Evolutionary conservation across 805 yeast genomes (phyloP).

Genomic region (Sugiyamaella marilandica): DNA sequence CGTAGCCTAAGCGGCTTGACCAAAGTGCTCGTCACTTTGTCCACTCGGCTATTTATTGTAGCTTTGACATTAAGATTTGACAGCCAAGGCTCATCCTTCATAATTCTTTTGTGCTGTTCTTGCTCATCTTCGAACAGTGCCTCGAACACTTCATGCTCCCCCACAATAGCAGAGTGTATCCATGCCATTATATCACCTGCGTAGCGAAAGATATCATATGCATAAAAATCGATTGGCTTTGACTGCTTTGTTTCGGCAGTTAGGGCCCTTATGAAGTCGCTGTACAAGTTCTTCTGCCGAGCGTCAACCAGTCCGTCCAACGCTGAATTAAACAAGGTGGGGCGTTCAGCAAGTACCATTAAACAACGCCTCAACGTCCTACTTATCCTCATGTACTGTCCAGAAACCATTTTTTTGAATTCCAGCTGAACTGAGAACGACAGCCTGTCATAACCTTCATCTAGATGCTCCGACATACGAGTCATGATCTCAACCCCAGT

Average conservation of each 20-base stretch:
- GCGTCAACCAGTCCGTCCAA: conserved; percentile 59
- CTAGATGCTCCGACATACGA: conserved; percentile 49
- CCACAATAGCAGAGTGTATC: conserved; percentile 78
- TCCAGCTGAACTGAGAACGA: conserved; percentile 37
- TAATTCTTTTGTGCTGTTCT: not conserved
- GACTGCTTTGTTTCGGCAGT: conserved; percentile 27
- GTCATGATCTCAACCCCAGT: conserved; percentile 63
- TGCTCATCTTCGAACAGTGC: conserved; percentile 49
- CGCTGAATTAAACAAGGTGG: conserved; percentile 48
- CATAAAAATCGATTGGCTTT: conserved; percentile 56
- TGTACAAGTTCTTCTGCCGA: conserved; percentile 58
- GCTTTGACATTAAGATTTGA: conserved; percentile 29
- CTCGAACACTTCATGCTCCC: conserved; percentile 73
- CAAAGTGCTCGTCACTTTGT: conserved; percentile 48
- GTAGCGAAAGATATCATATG: conserved; percentile 77
- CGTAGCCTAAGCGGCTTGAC: conserved; percentile 58
- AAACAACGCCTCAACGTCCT: conserved; percentile 21
- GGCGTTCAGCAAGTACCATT: conserved; percentile 33
- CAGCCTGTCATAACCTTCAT: conserved; percentile 52
- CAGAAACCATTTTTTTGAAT: conserved; percentile 19
- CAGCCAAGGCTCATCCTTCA: conserved; percentile 12
- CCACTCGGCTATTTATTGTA: conserved; percentile 37
- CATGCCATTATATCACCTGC: conserved; percentile 86
- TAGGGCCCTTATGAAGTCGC: conserved; percentile 53
- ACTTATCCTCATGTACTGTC: conserved; percentile 20